phyloP scores from a whole-genome alignment of 768 basidiomycete species.

The Lyophyllum decastes region DNA sequence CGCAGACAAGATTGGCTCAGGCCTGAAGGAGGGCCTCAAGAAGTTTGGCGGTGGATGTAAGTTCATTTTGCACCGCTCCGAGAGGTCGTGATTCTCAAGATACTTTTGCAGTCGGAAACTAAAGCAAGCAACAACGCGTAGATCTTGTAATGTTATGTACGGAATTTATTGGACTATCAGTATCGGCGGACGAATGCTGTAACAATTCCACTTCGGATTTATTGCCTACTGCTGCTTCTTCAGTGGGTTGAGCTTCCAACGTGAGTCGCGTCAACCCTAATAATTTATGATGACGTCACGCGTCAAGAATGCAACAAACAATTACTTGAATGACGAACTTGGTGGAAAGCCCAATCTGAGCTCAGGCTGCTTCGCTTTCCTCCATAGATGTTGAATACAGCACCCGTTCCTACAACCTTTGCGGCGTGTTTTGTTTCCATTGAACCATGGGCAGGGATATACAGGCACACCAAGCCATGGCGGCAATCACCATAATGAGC shows the following conservation, averaged over 20 bases:
- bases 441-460: no score
- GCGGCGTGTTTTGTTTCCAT: no score
- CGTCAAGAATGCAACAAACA: neutral
- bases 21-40: conserved; percentile 34
- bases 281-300: neutral
- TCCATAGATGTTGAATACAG: no score
- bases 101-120: neutral
- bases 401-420: no score
- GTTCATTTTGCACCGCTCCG: neutral
- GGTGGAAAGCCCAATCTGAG: no score
- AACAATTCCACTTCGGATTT: neutral
- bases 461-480: no score
- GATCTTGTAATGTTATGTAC: neutral
- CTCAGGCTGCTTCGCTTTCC: no score
- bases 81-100: neutral
- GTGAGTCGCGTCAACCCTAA: no score
- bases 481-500: no score
- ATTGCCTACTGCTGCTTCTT: neutral
- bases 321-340: no score
- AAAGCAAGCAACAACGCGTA: neutral
- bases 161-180: neutral
- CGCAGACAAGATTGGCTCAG: conserved; percentile 37
- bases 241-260: no score
- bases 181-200: neutral
- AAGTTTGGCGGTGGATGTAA: conserved; percentile 34